Evolutionary conservation across 768 basidiomycete genomes (phyloP).

Genomic region (Lactarius trivialis): DNA sequence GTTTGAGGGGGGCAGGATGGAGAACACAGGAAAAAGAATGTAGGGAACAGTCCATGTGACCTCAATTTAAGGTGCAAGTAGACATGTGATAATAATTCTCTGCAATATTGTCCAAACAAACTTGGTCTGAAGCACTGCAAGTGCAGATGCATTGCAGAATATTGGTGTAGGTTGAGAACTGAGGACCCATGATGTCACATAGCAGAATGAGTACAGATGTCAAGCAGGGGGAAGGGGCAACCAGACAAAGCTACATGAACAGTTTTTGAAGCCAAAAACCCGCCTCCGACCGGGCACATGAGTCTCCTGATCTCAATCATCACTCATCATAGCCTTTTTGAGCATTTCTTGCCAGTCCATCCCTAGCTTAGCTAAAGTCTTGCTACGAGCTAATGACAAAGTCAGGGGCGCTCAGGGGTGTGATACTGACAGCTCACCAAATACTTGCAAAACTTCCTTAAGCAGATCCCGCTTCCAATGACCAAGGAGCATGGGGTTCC

Average conservation of each 20-base stretch:
- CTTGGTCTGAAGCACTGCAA: too few species aligned
- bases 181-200: neutral
- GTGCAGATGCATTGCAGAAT: too few species aligned
- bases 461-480: conserved; percentile 76
- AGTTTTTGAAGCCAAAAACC: neutral
- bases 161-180: neutral
- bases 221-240: neutral
- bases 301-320: neutral
- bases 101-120: too few species aligned
- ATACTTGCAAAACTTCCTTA: conserved; percentile 69
- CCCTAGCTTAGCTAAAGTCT: conserved; percentile 67
- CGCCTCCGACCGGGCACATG: neutral
- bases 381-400: conserved; percentile 52
- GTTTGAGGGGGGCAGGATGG: too few species aligned
- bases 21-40: too few species aligned
- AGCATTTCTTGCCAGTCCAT: conserved; percentile 78
- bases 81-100: too few species aligned
- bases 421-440: conserved; percentile 44
- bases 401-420: neutral
- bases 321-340: conserved; percentile 41
- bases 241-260: neutral
- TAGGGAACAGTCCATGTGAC: too few species aligned
- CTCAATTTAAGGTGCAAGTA: too few species aligned
- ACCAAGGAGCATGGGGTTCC: conserved; percentile 66
- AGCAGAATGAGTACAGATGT: neutral